A percentile compares a stretch with the other conserved stretches of the same genome.
phyloP scores from a whole-genome alignment of 176 grass and related monocot species.

The Bonia amplexicaulis region DNA sequence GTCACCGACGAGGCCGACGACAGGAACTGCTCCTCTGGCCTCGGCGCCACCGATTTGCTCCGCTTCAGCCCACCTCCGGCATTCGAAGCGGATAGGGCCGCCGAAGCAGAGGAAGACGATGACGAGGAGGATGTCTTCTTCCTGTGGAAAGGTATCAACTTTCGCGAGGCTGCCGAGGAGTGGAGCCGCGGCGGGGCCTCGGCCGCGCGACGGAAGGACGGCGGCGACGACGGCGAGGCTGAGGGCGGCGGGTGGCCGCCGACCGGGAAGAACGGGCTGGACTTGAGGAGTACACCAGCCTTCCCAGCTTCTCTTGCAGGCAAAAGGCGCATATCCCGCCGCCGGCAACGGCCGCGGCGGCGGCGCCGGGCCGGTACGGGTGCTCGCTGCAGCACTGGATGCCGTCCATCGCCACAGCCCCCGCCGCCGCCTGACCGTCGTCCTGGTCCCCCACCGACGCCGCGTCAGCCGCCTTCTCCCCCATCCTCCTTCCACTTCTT shows the following conservation, averaged over 20 bases:
- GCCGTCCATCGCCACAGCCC: constrained; percentile 35
- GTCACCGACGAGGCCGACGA: constrained; percentile 24
- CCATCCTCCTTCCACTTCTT: constrained; percentile 8
- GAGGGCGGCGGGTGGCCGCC: constrained; percentile 57
- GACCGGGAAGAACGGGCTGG: constrained; percentile 54
- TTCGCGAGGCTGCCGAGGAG: constrained; percentile 6
- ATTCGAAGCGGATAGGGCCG: not conserved
- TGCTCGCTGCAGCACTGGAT: constrained; percentile 78
- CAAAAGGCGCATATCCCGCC: constrained; percentile 86
- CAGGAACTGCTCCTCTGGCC: constrained; percentile 35
- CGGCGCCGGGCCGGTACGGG: constrained; percentile 52
- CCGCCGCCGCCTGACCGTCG: constrained; percentile 12
- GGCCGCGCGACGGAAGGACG: constrained; percentile 41
- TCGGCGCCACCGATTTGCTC: constrained; percentile 75
- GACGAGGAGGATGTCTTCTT: constrained; percentile 23
- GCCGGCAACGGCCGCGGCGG: constrained; percentile 32
- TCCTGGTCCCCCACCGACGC: constrained; percentile 15
- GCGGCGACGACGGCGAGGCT: constrained; percentile 53
- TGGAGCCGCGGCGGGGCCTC: constrained; percentile 5
- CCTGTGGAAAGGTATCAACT: constrained; percentile 30
- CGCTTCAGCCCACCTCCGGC: constrained; percentile 38
- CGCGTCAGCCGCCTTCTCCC: not conserved
- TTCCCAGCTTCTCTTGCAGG: constrained; percentile 91
- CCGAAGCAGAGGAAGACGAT: not conserved
- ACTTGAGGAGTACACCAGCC: constrained; percentile 77